Evolutionary conservation across 1,284 basidiomycete genomes (phyloP).

Genomic region (Ganoderma lingzhi): DNA sequence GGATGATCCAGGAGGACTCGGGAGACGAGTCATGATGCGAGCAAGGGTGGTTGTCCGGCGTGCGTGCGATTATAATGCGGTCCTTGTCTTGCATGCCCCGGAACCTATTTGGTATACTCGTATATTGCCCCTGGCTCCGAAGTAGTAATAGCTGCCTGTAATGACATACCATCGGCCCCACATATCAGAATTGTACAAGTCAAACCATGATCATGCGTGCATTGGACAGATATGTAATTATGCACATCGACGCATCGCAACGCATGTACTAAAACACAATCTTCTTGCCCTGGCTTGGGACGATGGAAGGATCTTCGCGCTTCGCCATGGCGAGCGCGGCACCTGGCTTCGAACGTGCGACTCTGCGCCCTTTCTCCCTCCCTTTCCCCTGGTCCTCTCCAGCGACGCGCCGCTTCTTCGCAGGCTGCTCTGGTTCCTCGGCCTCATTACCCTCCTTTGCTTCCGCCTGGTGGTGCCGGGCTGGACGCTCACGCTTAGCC

Average conservation of each 20-base stretch:
- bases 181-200: neutral
- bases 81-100: neutral
- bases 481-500: conserved; percentile 22
- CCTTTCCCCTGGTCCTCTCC: conserved; percentile 15
- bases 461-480: conserved; percentile 15
- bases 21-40: conserved; percentile 26
- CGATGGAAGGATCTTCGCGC: conserved; percentile 86
- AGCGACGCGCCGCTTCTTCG: conserved; percentile 30
- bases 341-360: conserved; percentile 72
- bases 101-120: conserved; percentile 13
- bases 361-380: conserved; percentile 9
- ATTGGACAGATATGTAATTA: neutral
- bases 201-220: neutral
- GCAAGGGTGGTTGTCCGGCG: neutral
- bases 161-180: conserved; percentile 27
- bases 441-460: conserved; percentile 12
- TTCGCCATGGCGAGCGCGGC: conserved; percentile 91
- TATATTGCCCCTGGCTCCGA: conserved; percentile 12
- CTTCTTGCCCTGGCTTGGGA: conserved; percentile 84
- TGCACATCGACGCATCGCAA: neutral
- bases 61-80: conserved; percentile 1
- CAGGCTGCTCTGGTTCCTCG: conserved; percentile 20
- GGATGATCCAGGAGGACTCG: conserved; percentile 64
- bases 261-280: conserved; percentile 66
- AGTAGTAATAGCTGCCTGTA: conserved; percentile 32